Evolutionary conservation across 768 basidiomycete species (phyloP).

Genomic region (Russula griseocarnosa): DNA sequence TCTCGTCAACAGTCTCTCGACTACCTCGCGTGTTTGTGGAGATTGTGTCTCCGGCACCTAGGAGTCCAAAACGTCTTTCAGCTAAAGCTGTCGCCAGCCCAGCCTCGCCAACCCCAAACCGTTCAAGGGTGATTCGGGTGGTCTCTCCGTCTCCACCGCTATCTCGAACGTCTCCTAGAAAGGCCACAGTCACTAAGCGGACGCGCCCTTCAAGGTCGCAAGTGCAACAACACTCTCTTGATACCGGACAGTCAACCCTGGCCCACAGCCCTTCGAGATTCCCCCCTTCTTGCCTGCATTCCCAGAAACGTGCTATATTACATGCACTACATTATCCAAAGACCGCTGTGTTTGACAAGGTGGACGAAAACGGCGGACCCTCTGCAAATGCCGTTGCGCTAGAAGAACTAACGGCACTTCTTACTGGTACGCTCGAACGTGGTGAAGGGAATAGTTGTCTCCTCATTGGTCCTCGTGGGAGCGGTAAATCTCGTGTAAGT

Average conservation of each 20-base stretch:
- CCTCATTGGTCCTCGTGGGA: slow-evolving; percentile 77
- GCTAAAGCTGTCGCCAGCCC: not conserved
- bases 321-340: slow-evolving; percentile 39
- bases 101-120: slow-evolving; percentile 21
- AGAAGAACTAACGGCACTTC: slow-evolving; percentile 56
- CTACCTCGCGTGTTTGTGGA: slow-evolving; percentile 17
- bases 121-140: not conserved
- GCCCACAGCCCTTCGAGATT: slow-evolving; percentile 39
- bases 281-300: slow-evolving; percentile 44
- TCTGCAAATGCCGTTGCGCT: slow-evolving; percentile 51
- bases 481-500: slow-evolving; percentile 75
- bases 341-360: slow-evolving; percentile 28
- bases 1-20: slow-evolving; percentile 9
- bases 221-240: not conserved
- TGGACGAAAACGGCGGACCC: slow-evolving; percentile 35
- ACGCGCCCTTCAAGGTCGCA: not conserved
- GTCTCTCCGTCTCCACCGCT: slow-evolving; percentile 1
- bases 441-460: slow-evolving; percentile 95
- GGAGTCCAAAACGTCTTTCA: slow-evolving; percentile 7
- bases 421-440: slow-evolving; percentile 68
- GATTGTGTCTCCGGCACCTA: slow-evolving; percentile 19
- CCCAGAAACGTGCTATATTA: slow-evolving; percentile 58
- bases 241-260: slow-evolving; percentile 27
- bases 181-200: not conserved
- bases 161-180: slow-evolving; percentile 4